A percentile compares a stretch with the other conserved stretches of the same genome.
These are phyloP conservation scores for Aristolochia fimbriata DNA, from an alignment of 164 flowering plant species.

Conservation along the genomic window DNA sequence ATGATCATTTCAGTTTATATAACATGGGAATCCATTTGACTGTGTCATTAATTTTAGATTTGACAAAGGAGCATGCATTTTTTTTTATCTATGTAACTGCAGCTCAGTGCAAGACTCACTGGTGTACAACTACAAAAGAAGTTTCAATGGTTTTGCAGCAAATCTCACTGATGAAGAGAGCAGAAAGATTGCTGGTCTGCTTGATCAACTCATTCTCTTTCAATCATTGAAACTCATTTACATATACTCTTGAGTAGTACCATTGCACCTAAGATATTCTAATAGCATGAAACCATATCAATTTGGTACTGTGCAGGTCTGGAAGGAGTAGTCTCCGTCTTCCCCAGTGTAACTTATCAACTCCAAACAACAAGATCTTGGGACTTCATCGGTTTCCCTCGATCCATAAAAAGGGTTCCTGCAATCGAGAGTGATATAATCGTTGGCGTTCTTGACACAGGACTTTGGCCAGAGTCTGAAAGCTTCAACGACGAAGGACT, in stretches of 20 bases:
- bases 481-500: conserved; percentile 43
- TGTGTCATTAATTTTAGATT: no score
- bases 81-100: conserved; percentile 2
- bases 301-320: conserved; percentile 12
- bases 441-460: conserved; percentile 42
- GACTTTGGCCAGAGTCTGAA: conserved; percentile 50
- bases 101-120: conserved; percentile 13
- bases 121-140: conserved; percentile 34
- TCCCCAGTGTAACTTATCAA: conserved; percentile 17
- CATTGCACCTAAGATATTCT: no score
- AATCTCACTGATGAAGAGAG: conserved; percentile 27
- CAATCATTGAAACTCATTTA: neutral
- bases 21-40: neutral
- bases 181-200: neutral
- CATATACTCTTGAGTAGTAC: no score
- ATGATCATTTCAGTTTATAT: neutral
- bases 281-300: no score
- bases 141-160: conserved; percentile 46
- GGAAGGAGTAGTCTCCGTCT: conserved; percentile 43
- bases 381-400: conserved; percentile 46
- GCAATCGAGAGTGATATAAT: conserved; percentile 30
- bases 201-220: neutral
- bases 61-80: neutral
- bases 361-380: conserved; percentile 54
- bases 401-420: conserved; percentile 10